phyloP scores from a whole-genome alignment of 2,329 filamentous ascomycete species.

The Pseudogymnoascus sp. region DNA sequence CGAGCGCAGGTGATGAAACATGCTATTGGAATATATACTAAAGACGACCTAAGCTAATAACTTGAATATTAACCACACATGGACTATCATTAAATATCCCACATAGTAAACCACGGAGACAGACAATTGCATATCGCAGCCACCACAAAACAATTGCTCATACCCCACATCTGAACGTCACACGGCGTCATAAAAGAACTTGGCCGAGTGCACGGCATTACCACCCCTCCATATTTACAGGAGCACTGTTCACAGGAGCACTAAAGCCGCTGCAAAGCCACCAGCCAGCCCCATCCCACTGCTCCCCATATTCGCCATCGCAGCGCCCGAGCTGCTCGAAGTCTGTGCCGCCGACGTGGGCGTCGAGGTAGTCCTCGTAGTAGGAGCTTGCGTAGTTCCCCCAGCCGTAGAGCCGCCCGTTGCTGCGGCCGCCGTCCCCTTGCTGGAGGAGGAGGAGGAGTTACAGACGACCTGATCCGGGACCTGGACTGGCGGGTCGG shows the following conservation, averaged over 20 bases:
- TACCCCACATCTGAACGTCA: background rate
- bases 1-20: background rate
- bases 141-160: background rate
- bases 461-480: slow-evolving; percentile 11
- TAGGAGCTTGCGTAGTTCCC: slow-evolving; percentile 2
- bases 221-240: background rate
- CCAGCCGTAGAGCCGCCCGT: background rate
- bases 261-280: background rate
- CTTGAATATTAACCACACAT: background rate
- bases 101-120: background rate
- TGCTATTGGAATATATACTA: background rate
- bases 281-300: background rate
- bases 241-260: background rate
- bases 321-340: background rate
- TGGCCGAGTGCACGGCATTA: background rate
- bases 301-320: background rate
- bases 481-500: slow-evolving; percentile 23
- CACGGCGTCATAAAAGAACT: background rate
- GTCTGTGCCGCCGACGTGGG: background rate
- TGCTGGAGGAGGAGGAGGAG: background rate
- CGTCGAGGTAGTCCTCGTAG: background rate
- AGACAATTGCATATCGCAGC: background rate
- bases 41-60: background rate
- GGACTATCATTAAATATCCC: background rate
- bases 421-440: background rate